Conservation (phyloP, 306 rosid genomes). For the Notholithocarpus densiflorus region DNA sequence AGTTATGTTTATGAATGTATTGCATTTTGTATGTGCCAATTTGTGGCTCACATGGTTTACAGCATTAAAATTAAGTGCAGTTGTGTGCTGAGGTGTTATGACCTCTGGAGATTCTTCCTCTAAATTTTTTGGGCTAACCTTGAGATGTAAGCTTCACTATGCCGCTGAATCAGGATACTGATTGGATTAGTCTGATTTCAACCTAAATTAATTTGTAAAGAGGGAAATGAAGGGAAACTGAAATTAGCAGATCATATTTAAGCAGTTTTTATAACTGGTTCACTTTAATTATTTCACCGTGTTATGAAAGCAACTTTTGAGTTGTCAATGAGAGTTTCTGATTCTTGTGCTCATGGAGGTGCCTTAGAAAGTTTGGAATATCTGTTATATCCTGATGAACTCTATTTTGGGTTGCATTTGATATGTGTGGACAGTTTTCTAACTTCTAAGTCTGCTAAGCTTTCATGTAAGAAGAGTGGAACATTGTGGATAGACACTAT, state of each 20-base stretch:
- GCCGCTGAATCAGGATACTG: not conserved
- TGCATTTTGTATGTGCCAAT: not conserved
- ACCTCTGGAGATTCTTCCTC: not conserved
- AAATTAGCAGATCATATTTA: not conserved
- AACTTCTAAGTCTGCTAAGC: not conserved
- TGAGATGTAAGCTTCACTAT: not conserved
- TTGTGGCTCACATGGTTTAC: not conserved
- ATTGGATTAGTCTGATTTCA: not conserved
- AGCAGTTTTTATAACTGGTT: not conserved
- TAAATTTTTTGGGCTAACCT: not conserved
- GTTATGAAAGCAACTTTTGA: not conserved
- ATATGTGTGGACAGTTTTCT: not conserved
- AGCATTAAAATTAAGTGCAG: not conserved
- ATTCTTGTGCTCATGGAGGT: not conserved
- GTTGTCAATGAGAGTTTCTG: not conserved
- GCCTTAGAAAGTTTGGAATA: not conserved
- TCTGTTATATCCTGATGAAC: not conserved
- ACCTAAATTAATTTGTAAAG: not conserved
- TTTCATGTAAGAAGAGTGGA: not conserved
- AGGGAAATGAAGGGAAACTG: not conserved
- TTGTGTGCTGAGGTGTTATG: not conserved
- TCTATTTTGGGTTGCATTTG: not conserved
- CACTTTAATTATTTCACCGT: not conserved
- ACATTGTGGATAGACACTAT: not conserved
- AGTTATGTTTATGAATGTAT: constrained; percentile 14